phyloP scores from a whole-genome alignment of 192 early-diverging fungal species.

The Haplosporangium gracile region DNA sequence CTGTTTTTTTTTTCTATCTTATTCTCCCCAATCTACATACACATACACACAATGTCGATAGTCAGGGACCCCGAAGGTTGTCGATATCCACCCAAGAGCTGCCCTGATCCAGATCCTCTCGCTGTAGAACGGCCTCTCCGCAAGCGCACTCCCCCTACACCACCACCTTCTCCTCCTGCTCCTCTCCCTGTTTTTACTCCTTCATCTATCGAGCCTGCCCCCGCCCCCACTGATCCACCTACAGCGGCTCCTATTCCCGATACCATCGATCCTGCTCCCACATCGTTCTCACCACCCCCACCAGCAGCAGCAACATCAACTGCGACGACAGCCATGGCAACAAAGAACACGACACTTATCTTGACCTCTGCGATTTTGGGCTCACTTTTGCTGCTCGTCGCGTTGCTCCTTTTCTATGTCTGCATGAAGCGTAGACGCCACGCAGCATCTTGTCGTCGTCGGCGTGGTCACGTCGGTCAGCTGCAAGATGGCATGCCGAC shows the following conservation, averaged over 20 bases:
- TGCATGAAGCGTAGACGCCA: slow-evolving; percentile 31
- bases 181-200: neutral
- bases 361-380: slow-evolving; percentile 18
- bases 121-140: too few relatives aligned
- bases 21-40: neutral
- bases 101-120: too few relatives aligned
- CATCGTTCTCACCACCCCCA: neutral
- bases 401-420: slow-evolving; percentile 20
- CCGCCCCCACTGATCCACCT: neutral
- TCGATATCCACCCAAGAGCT: too few relatives aligned
- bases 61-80: neutral
- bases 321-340: neutral
- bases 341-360: slow-evolving; percentile 1
- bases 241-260: neutral
- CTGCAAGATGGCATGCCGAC: slow-evolving; percentile 28
- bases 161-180: too few relatives aligned
- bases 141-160: too few relatives aligned
- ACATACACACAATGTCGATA: neutral
- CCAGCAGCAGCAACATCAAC: neutral
- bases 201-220: neutral
- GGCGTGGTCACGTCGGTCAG: slow-evolving; percentile 22
- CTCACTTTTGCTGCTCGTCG: slow-evolving; percentile 14
- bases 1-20: too few relatives aligned
- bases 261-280: neutral
- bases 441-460: neutral